Conservation (phyloP, 305 asterid genomes). For the Fraxinus greggii region DNA sequence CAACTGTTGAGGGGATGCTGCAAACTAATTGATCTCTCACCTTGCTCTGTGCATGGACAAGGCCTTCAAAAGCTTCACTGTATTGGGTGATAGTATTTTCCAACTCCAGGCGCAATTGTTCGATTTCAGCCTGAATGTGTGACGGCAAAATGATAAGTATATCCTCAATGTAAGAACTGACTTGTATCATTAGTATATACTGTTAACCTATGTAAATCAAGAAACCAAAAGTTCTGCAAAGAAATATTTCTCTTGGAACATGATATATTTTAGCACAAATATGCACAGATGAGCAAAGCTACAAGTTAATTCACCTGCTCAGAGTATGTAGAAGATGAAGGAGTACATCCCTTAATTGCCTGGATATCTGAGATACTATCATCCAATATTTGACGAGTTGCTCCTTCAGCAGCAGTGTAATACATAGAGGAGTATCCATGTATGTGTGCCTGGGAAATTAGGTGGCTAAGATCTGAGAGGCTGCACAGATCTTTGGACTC, state of each 20-base stretch:
- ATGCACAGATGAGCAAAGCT: conserved; percentile 20
- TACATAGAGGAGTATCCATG: conserved; percentile 25
- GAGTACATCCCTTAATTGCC: conserved; percentile 30
- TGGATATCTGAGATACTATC: conserved; percentile 31
- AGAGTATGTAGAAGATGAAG: conserved; percentile 36
- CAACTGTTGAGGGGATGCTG: not conserved
- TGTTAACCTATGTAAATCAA: conserved; percentile 9
- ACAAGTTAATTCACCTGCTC: conserved; percentile 42
- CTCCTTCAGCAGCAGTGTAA: conserved; percentile 24
- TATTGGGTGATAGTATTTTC: conserved; percentile 57
- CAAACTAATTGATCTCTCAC: conserved; percentile 37
- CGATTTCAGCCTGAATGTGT: conserved; percentile 55
- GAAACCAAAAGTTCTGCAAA: conserved; percentile 1
- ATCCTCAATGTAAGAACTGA: conserved; percentile 20
- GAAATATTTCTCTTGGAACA: conserved; percentile 14
- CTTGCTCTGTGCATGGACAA: conserved; percentile 61
- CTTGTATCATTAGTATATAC: conserved; percentile 8
- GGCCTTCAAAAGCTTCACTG: conserved; percentile 67
- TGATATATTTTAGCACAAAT: conserved; percentile 10
- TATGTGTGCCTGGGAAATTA: conserved; percentile 31
- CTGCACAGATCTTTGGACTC: conserved; percentile 36
- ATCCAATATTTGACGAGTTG: conserved; percentile 31
- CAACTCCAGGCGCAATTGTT: conserved; percentile 57
- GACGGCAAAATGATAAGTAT: conserved; percentile 37
- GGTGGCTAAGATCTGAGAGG: conserved; percentile 37